Evolutionary conservation across 371 early-diverging fungal species (phyloP).

Genomic region (Apophysomyces variabilis): DNA sequence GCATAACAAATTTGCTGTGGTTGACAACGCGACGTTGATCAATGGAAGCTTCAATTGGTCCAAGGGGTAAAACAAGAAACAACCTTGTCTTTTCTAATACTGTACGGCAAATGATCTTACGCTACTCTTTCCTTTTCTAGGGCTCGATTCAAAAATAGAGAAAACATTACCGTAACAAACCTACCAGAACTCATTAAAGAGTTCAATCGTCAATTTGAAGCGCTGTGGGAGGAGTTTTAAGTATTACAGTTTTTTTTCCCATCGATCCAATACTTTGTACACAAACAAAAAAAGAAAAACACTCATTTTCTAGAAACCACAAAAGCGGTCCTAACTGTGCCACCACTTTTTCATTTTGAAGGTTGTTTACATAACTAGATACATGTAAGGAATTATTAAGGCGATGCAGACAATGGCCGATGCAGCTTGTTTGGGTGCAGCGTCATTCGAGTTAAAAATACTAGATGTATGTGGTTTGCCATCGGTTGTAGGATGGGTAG

Average conservation of each 20-base stretch:
- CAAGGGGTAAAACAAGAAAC: slow-evolving; percentile 42
- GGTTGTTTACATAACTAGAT: neutral
- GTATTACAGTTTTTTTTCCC: neutral
- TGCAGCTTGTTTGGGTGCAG: neutral
- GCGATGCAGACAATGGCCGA: neutral
- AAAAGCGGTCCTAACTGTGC: neutral
- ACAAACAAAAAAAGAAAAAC: neutral
- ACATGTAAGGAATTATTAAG: slow-evolving; percentile 9
- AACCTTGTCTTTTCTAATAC: too few relatives aligned
- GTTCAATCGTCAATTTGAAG: slow-evolving; percentile 57
- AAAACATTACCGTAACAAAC: slow-evolving; percentile 62
- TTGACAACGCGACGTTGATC: slow-evolving; percentile 51
- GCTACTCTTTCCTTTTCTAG: slow-evolving; percentile 22
- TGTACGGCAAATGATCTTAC: neutral
- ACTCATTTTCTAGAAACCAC: too few relatives aligned
- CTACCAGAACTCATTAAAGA: slow-evolving; percentile 52
- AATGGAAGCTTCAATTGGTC: slow-evolving; percentile 71
- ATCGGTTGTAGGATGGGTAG: neutral
- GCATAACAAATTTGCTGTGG: slow-evolving; percentile 67
- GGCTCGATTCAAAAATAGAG: slow-evolving; percentile 63
- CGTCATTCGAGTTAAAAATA: neutral
- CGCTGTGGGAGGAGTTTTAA: slow-evolving; percentile 55
- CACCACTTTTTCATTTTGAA: neutral
- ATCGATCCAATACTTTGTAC: neutral
- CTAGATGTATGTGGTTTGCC: neutral